Base-by-base conservation (phyloP, 306 rosid genomes). In the Sindora glabra region DNA sequence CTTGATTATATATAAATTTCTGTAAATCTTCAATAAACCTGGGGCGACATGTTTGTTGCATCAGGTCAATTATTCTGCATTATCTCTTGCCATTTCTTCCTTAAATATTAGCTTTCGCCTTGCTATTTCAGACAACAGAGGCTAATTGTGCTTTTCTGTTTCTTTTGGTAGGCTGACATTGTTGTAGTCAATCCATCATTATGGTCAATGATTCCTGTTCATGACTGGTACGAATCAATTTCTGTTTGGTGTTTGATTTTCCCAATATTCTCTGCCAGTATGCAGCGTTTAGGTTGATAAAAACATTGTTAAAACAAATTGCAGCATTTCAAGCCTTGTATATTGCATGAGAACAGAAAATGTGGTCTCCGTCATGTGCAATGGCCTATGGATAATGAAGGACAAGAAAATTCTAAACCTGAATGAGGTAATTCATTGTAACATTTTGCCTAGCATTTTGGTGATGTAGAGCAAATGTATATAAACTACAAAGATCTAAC, bases 381-480 rank as follows among this genome's bases (percentile, higher is more conserved):
- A 87, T 23, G 94, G 97, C 19, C 64, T 15, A 25, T 90, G 96
- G 97, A 87, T 90, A 68, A 85, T 87, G 96, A 81, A 77, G 81
- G 75, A 87, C 63, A 85, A 81, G 83, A 90, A 79, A 88, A 82
- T 85, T 60, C 37, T 75, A 57, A 71, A 65, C 25, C 85, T 82
- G 57, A 68, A 85, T 9, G 97, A 87, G 96, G 90, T 87, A 81
- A 41, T 70, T 36, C 8, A 14, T 23, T 59, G 64, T 23, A 41
- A 34, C n/a, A 33, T 42, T 62, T 67, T 62, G 50, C 22, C 19
- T 37, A 7, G 15, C 8, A 29, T n/a, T n/a, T 34, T 27, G 10
- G 11, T 16, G 10, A 7, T 22, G 27, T 8, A 24, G 59, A 34
- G 23, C 9, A 36, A 30, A 17, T 29, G 24, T n/a, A 37, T 39